Conservation (phyloP, 2,329 filamentous ascomycete genomes). For the Aspergillus fijiensis region DNA sequence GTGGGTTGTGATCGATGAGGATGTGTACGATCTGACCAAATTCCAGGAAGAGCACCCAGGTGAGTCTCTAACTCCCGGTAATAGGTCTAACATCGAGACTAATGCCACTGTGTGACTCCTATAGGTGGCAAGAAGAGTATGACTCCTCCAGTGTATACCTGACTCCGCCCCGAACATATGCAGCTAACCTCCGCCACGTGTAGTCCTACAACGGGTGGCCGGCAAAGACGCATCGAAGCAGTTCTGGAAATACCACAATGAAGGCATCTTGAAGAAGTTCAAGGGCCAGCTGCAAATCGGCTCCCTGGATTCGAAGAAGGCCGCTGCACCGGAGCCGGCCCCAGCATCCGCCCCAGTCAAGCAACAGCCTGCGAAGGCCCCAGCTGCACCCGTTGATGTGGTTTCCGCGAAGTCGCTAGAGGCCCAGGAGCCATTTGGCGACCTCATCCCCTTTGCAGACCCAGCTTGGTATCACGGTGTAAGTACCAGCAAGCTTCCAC, state of each 20-base stretch:
- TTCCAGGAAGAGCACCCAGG: conserved; percentile 79
- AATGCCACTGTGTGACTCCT: conserved; percentile 12
- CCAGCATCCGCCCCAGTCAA: conserved; percentile 51
- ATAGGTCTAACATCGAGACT: conserved; percentile 13
- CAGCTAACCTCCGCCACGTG: conserved; percentile 18
- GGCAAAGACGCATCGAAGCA: conserved; percentile 69
- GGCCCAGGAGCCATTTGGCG: conserved; percentile 79
- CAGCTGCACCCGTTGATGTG: conserved; percentile 51
- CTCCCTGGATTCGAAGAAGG: conserved; percentile 84
- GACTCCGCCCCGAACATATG: not conserved
- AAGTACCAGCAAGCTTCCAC: conserved; percentile 42
- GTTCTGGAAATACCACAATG: conserved; percentile 66
- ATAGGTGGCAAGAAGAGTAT: conserved; percentile 70
- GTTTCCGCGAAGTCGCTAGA: conserved; percentile 60
- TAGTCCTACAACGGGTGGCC: conserved; percentile 63
- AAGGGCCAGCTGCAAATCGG: conserved; percentile 60
- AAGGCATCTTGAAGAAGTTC: conserved; percentile 62
- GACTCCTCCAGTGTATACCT: conserved; percentile 21
- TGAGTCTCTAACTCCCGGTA: conserved; percentile 15
- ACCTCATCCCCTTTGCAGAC: conserved; percentile 86
- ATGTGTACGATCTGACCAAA: conserved; percentile 92
- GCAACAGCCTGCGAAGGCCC: conserved; percentile 55
- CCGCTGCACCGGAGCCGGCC: conserved; percentile 45
- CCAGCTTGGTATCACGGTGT: conserved; percentile 94
- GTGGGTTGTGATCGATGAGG: conserved; percentile 88